These are phyloP conservation scores for Phaseolus coccineus DNA, from an alignment of 331 rosid genomes.

Conservation along the genomic window DNA sequence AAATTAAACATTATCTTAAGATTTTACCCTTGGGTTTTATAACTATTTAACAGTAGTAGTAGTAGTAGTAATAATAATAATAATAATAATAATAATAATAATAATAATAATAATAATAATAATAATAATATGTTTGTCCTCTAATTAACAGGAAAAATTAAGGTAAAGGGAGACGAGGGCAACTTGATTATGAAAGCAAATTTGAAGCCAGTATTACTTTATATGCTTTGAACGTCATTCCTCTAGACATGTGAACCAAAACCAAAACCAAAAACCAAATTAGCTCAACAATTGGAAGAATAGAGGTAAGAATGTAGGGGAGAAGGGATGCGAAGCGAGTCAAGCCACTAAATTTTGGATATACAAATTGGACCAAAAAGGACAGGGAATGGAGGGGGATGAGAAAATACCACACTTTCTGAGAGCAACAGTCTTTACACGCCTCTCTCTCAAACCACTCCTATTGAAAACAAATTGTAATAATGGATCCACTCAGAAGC, in stretches of 20 bases:
- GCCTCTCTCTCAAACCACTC: slow-evolving; percentile 62
- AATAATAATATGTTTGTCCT: no score
- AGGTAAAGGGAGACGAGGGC: not conserved
- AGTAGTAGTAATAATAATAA: no score
- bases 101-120: no score
- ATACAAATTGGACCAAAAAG: slow-evolving; percentile 59
- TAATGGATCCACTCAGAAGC: slow-evolving; percentile 46
- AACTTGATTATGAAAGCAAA: not conserved
- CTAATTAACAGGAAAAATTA: not conserved
- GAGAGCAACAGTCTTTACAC: slow-evolving; percentile 56
- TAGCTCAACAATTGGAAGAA: slow-evolving; percentile 17
- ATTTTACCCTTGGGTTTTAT: no score
- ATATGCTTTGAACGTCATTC: not conserved
- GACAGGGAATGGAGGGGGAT: slow-evolving; percentile 39
- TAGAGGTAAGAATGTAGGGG: slow-evolving; percentile 12
- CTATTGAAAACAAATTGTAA: slow-evolving; percentile 45
- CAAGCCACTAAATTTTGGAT: slow-evolving; percentile 42
- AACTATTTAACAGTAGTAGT: no score
- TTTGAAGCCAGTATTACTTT: slow-evolving; percentile 26
- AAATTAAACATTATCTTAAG: no score
- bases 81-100: no score
- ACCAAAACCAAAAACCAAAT: not conserved
- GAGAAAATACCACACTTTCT: slow-evolving; percentile 46
- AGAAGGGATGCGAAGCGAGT: slow-evolving; percentile 22
- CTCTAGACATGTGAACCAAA: slow-evolving; percentile 11